Base-by-base conservation (phyloP, 176 grass and related monocot genomes). In the Chloris gayana region DNA sequence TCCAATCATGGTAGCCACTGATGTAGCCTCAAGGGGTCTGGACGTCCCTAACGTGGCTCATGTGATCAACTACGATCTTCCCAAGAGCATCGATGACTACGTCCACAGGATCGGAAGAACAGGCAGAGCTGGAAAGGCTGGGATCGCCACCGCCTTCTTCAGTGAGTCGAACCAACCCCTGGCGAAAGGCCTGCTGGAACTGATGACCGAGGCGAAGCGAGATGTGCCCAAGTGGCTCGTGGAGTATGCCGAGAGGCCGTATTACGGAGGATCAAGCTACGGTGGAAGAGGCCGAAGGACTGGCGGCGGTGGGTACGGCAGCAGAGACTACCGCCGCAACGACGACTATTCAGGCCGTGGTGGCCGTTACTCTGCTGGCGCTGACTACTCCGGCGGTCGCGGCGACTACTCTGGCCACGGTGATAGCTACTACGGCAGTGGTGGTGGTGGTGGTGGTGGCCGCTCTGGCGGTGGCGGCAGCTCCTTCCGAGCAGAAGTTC, bases 31-130 rank as follows among this genome's bases (percentile, higher is more conserved):
- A 53, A 81, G 87, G 30, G 95, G 87, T 62, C 69, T 97, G 10
- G 92, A 97, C 64, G 79, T 97, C 32, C 92, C 92, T 1, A 89
- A 97, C 64, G 92, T 97, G 49, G 69, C 80, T 39, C 95, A 94
- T 78, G 92, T 97, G 34, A 94, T 94, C 64, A 94, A 97, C 78
- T 97, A 86, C 14, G 92, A 94, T 31, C 83, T 94, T 30, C 95
- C 95, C 5, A 97, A 90, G 68, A 91, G 83, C 64, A 83, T 94
- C 6, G 92, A 92, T 35, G 84, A 89, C 8, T 94, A 97, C 5
- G 89, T 97, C 79, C 92, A 97, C 64, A 80, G 95, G 75, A 97
- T 94, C 26, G 87, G 95, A 46, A 91, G 95, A 79, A 97, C 92
- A 18, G 93, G 93, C n/a, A 76, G 93, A 70, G 93, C 93, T 10